Percentiles rank a stretch among this genome's conserved stretches.
phyloP scores from a whole-genome alignment of 441 rosid species.

The Codiaeum variegatum region DNA sequence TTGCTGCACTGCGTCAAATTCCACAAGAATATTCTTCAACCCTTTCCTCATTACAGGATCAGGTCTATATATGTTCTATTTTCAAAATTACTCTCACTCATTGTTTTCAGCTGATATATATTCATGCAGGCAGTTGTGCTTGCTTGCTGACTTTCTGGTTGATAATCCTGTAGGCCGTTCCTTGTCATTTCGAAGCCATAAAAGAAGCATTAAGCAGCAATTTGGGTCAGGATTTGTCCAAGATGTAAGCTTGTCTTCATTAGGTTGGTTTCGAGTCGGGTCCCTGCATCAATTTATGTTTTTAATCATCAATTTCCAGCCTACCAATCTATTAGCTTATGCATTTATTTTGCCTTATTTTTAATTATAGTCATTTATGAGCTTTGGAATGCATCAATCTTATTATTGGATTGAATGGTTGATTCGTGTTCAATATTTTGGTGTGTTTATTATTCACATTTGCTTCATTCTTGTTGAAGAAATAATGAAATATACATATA shows the following conservation, averaged over 20 bases:
- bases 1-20: slow-evolving; percentile 67
- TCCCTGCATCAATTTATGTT: neutral
- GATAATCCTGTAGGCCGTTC: slow-evolving; percentile 53
- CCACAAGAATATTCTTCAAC: slow-evolving; percentile 65
- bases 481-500: too few relatives aligned
- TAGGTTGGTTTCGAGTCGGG: neutral
- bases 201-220: slow-evolving; percentile 52
- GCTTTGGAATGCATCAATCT: neutral
- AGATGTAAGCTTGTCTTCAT: slow-evolving; percentile 46
- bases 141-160: slow-evolving; percentile 13
- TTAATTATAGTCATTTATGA: neutral
- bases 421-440: neutral
- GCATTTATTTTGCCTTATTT: neutral
- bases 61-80: slow-evolving; percentile 36
- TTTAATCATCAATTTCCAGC: neutral
- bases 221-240: slow-evolving; percentile 52
- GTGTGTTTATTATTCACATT: neutral
- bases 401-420: neutral
- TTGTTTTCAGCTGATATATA: neutral
- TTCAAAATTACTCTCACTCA: neutral
- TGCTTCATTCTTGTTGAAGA: neutral
- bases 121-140: slow-evolving; percentile 13
- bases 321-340: neutral
- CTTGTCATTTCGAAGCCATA: slow-evolving; percentile 64
- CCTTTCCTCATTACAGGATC: slow-evolving; percentile 77